Evolutionary conservation across 306 rosid genomes (phyloP).

Genomic region (Dicorynia guianensis): DNA sequence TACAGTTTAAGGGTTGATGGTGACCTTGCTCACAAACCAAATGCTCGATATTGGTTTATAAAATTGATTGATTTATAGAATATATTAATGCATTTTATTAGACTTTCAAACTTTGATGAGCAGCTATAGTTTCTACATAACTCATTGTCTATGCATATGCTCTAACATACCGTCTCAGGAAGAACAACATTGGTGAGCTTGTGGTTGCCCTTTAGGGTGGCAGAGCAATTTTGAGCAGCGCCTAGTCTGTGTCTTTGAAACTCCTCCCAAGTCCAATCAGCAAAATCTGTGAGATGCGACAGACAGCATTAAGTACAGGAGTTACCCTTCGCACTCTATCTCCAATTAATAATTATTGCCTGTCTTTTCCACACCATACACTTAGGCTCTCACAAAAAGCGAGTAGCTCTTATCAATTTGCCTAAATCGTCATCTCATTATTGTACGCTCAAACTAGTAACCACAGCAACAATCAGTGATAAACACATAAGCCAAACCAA

Average conservation of each 20-base stretch:
- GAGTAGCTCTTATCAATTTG: too few species aligned
- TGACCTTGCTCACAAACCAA: neutral
- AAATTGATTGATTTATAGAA: neutral
- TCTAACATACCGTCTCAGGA: conserved; percentile 59
- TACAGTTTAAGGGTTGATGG: neutral
- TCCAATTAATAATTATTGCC: too few species aligned
- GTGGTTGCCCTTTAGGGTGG: conserved; percentile 80
- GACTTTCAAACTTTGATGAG: neutral
- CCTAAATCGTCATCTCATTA: neutral
- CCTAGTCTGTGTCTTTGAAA: conserved; percentile 73
- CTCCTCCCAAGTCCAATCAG: conserved; percentile 98
- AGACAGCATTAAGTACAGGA: neutral
- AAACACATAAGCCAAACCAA: too few species aligned
- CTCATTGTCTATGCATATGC: neutral
- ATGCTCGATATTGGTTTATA: too few species aligned
- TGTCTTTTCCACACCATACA: neutral
- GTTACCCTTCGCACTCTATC: neutral
- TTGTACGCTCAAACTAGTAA: neutral
- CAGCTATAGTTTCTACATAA: neutral
- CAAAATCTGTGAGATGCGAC: conserved; percentile 56
- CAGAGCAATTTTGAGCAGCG: conserved; percentile 97
- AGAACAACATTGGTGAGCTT: conserved; percentile 60
- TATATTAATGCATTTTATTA: neutral
- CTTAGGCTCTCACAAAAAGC: neutral
- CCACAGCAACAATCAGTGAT: neutral